Percentiles rank a stretch among this genome's conserved stretches.
Conservation (phyloP, 805 yeast species). For the Starmerella floricola region DNA sequence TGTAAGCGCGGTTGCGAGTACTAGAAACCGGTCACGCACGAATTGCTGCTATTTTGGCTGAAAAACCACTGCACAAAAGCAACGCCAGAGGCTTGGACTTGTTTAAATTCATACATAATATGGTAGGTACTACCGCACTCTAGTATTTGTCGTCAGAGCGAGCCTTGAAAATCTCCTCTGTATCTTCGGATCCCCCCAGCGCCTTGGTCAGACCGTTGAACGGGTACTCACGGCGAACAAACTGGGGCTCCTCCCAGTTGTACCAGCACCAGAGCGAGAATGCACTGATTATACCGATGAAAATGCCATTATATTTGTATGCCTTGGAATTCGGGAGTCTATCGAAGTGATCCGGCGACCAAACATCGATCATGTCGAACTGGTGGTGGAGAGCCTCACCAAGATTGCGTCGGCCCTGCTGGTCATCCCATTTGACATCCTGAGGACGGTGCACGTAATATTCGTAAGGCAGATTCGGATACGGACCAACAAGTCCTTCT, state of each 20-base stretch:
- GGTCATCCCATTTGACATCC: constrained; percentile 62
- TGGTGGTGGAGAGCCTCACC: constrained; percentile 60
- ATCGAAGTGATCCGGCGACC: constrained; percentile 73
- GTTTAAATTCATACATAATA: background rate
- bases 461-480: constrained; percentile 48
- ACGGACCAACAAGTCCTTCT: constrained; percentile 28
- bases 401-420: constrained; percentile 66
- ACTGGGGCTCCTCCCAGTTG: constrained; percentile 48
- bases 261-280: constrained; percentile 27
- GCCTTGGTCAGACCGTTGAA: constrained; percentile 62
- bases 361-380: constrained; percentile 64
- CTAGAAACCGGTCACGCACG: too few relatives aligned
- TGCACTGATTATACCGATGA: constrained; percentile 35
- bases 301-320: constrained; percentile 43
- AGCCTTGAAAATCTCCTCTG: constrained; percentile 26
- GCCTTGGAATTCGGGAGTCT: constrained; percentile 51
- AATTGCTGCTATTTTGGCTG: too few relatives aligned
- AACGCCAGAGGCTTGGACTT: too few relatives aligned
- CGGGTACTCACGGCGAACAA: constrained; percentile 66
- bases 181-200: constrained; percentile 44
- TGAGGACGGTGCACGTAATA: constrained; percentile 60
- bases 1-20: too few relatives aligned
- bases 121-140: background rate
- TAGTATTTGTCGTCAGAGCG: constrained; percentile 28
- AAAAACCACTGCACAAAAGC: too few relatives aligned